Conservation (phyloP, 805 yeast genomes). For the Yarrowia divulgata region DNA sequence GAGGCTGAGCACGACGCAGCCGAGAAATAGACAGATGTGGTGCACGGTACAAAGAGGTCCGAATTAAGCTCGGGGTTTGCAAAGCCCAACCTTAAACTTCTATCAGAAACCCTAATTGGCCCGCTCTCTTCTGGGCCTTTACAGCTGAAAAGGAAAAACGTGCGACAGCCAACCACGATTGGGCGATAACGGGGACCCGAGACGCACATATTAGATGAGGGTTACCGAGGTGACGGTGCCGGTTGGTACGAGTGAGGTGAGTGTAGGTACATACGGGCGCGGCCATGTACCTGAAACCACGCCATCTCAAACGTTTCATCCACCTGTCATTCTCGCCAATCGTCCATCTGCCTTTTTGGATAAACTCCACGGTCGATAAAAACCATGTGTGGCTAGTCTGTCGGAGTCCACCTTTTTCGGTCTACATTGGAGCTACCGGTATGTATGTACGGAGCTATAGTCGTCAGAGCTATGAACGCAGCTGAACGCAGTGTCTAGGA, state of each 20-base stretch:
- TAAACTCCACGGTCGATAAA: not conserved
- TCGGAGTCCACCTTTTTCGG: no score
- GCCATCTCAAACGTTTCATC: no score
- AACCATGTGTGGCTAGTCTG: not conserved
- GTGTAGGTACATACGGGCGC: no score
- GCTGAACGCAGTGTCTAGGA: not conserved
- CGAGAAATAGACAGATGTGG: constrained; percentile 7
- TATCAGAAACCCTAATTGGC: not conserved
- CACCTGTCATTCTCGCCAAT: no score
- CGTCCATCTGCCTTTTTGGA: not conserved
- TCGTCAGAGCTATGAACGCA: not conserved
- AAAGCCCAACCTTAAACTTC: not conserved
- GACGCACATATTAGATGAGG: no score
- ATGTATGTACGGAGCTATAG: no score
- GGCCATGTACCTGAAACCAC: no score
- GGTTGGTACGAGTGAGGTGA: not conserved
- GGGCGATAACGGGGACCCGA: not conserved
- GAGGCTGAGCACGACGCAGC: constrained; percentile 24
- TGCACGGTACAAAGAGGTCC: not conserved
- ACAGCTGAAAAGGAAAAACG: constrained; percentile 4
- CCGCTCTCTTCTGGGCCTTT: no score
- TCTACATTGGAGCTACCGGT: no score
- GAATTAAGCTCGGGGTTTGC: not conserved
- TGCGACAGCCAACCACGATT: not conserved
- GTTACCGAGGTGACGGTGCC: not conserved